Base-by-base conservation (phyloP, 352 stramenopile genomes). In the Pilasporangium apinafurcum region DNA sequence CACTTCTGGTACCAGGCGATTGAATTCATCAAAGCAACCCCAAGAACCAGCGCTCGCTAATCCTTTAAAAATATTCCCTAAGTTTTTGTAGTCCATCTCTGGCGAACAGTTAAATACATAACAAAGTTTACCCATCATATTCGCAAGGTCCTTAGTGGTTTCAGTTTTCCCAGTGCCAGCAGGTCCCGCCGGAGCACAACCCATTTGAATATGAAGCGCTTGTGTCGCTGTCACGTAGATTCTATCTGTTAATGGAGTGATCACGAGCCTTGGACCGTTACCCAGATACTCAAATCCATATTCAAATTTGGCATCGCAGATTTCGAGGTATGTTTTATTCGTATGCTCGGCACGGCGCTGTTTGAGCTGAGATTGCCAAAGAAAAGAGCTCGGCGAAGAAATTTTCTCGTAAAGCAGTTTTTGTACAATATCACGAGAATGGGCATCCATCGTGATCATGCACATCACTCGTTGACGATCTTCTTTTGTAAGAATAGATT, bases 1-100 rank as follows among this genome's bases (percentile, higher is more conserved):
- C 1, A 98, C 90, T 30, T 97, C 90, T 1, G 92, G 90, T 5
- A 90, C 82, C 8, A 98, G 64, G 3, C 93, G 76, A 28, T 98
- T 98, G 53, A 98, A 98, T 54, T 98, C 92, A 55, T 98, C 93
- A 60, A 98, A 98, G 64, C 92, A 98, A 0, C 92, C 92, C 93
- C 93, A 98, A 0, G 93, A 79, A 18, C 93, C 93, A 26, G 83
- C 84, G 12, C 83, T 96, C 6, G 92, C 90, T 14, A 98, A 44
- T 0, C 93, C 92, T 48, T 97, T 98, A 60, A 98, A 98, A 40
- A 98, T 97, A 48, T 97, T 97, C 16, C 90, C 93, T 2, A 98
- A 54, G 37, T 93, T 95, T 53, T 95, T 86, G 71, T 97, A 98
- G 66, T 98, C 91, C 86, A 97, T 97, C 58, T 98, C 92, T 2